Base-by-base conservation (phyloP, 768 basidiomycete genomes). In the Phylloporus sp. region DNA sequence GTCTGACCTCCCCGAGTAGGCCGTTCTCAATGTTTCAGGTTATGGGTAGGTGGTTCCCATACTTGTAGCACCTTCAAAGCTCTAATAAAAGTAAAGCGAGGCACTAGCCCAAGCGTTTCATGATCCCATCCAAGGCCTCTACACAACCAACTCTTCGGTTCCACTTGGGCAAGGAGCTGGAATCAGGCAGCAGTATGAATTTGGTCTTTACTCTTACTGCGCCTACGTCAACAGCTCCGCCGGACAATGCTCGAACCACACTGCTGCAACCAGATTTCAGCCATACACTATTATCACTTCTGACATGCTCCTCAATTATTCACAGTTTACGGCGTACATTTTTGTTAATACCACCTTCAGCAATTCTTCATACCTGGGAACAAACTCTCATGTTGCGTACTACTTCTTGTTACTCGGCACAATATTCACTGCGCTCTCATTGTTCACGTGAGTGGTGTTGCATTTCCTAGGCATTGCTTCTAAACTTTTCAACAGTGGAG, bases 161-260 rank as follows among this genome's bases (percentile, higher is more conserved):
- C 82, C 88, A 5, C 79, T 91, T 2, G 76, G 74, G 43, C 63
- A 69, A 43, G 61, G 72, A 41, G 71, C 73, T 13, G 90, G 90
- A 18, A 70, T 91, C 50, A 80, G 89, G 59, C 78, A 84, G 64
- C 68, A 75, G 53, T 92, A 92, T 71, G 72, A 81, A 53, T 91
- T 86, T 56, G 90, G 90, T n/a, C 73, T 92, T 23, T 92, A 91
- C 70, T 81, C 82, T 18, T 81, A 87, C 64, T 92, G 90, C 59
- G 89, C 77, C 59, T 91, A 84, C 59, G 72, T 85, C 58, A 78
- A 82, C 56, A 67, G 70, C 36, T 75, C 76, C 20, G 73, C 72
- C 27, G 89, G 88, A 24, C 76, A 69, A 44, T 91, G 89, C 66
- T 78, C 82, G 27, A 84, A 83, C 60, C 71, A 75, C 36, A 79